Percentiles rank a stretch among this genome's conserved stretches.
Conservation (phyloP, 2,329 filamentous ascomycete genomes). For the Colletotrichum abscissum region DNA sequence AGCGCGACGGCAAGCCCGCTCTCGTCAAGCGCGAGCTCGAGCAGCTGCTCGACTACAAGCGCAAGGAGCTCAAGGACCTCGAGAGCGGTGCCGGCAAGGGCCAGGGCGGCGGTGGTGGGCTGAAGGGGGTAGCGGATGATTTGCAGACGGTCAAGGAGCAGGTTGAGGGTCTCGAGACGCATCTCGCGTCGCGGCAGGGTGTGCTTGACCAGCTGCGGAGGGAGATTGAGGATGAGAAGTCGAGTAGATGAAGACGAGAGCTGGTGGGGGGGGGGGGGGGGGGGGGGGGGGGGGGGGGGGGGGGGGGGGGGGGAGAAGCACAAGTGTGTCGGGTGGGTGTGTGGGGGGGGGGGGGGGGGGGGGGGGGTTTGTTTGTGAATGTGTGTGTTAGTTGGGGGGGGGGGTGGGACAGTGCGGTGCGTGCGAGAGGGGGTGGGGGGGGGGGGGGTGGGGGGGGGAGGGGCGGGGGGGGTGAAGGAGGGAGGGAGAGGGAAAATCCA, state of each 20-base stretch:
- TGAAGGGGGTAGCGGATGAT: constrained; percentile 86
- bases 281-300: too few relatives aligned
- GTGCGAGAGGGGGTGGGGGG: too few relatives aligned
- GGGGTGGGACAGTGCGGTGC: too few relatives aligned
- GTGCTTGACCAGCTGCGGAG: constrained; percentile 80
- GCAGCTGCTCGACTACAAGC: constrained; percentile 94
- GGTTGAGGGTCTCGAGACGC: constrained; percentile 87
- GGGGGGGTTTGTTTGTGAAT: too few relatives aligned
- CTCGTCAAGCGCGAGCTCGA: constrained; percentile 95
- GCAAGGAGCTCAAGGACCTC: constrained; percentile 79
- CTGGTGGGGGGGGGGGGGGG: background rate
- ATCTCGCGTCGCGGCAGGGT: constrained; percentile 81
- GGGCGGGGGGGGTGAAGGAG: too few relatives aligned
- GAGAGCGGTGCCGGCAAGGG: constrained; percentile 77
- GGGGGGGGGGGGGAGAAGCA: too few relatives aligned
- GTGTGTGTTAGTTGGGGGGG: too few relatives aligned
- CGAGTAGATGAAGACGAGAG: constrained; percentile 52
- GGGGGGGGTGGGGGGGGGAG: too few relatives aligned
- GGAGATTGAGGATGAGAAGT: constrained; percentile 90
- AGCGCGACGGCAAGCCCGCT: constrained; percentile 84
- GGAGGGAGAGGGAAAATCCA: background rate
- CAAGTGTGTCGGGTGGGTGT: too few relatives aligned
- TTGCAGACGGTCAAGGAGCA: constrained; percentile 93
- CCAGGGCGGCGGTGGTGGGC: constrained; percentile 71
- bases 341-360: too few relatives aligned